Percentiles rank a stretch among this genome's conserved stretches.
These are phyloP conservation scores for Diutina sp. DNA, from an alignment of 1,139 yeast species.

Conservation along the genomic window DNA sequence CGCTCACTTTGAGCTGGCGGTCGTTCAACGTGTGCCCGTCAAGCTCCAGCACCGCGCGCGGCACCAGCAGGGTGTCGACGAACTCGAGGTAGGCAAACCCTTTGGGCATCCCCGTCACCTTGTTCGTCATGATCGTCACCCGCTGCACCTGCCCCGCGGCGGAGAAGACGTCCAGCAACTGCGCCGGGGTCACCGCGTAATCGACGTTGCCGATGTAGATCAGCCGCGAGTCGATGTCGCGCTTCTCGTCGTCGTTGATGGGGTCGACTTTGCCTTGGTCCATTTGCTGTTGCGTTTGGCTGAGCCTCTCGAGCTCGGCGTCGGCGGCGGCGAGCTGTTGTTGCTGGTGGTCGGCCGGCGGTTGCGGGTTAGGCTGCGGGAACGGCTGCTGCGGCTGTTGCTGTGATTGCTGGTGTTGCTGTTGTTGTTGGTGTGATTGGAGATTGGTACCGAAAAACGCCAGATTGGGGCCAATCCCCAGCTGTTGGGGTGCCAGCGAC, in stretches of 20 bases:
- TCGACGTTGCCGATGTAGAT: constrained; percentile 85
- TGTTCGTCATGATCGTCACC: constrained; percentile 68
- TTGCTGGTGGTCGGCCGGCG: not conserved
- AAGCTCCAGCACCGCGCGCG: constrained; percentile 40
- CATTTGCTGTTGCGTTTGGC: not conserved
- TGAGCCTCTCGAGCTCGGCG: not conserved
- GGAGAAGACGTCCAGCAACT: constrained; percentile 66
- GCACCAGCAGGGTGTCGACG: constrained; percentile 18
- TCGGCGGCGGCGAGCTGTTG: not conserved
- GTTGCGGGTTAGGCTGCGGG: not conserved
- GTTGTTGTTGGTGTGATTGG: not conserved
- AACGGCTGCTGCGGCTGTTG: not conserved
- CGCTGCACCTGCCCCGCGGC: constrained; percentile 69
- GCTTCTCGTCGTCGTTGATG: constrained; percentile 11
- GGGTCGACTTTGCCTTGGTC: not conserved
- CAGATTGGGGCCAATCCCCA: not conserved
- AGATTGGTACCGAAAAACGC: not conserved
- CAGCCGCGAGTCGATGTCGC: constrained; percentile 58
- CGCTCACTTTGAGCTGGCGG: constrained; percentile 55
- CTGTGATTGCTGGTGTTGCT: not conserved
- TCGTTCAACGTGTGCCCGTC: constrained; percentile 59
- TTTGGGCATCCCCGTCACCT: constrained; percentile 65
- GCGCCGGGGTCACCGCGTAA: constrained; percentile 67
- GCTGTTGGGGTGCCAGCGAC: not conserved
- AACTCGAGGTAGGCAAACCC: constrained; percentile 84